These are phyloP conservation scores for Microbotryum saponariae DNA, from an alignment of 1,284 basidiomycete genomes.

Conservation along the genomic window DNA sequence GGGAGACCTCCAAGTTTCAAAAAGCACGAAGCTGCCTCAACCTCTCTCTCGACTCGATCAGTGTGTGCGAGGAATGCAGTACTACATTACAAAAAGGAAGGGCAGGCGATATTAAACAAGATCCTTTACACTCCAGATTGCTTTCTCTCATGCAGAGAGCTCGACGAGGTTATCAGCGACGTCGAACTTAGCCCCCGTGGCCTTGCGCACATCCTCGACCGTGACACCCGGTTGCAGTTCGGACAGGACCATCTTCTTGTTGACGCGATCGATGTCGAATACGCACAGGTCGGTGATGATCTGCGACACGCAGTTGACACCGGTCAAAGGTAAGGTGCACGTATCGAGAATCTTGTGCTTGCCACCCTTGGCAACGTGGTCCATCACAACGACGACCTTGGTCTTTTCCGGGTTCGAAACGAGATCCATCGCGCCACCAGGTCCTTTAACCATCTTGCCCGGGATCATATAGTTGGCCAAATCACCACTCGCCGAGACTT, in stretches of 20 bases:
- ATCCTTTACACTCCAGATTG: too few relatives aligned
- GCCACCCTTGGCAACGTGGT: constrained; percentile 84
- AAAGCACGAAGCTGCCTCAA: too few relatives aligned
- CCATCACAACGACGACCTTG: constrained; percentile 69
- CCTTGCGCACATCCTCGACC: constrained; percentile 71
- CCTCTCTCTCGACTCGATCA: too few relatives aligned
- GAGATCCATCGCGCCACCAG: constrained; percentile 75
- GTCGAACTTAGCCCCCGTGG: constrained; percentile 72
- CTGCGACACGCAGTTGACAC: constrained; percentile 70
- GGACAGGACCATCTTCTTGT: constrained; percentile 64
- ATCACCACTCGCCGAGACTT: constrained; percentile 86
- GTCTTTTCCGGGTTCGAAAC: constrained; percentile 88
- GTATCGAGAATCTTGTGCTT: constrained; percentile 73
- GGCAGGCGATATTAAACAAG: too few relatives aligned
- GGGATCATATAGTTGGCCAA: constrained; percentile 87
- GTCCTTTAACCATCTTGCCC: constrained; percentile 50
- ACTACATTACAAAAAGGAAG: too few relatives aligned
- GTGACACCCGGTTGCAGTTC: constrained; percentile 77
- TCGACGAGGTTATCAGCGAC: constrained; percentile 38
- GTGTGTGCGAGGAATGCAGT: too few relatives aligned
- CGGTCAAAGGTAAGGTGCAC: constrained; percentile 80
- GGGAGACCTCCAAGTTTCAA: too few relatives aligned
- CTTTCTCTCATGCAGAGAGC: background rate
- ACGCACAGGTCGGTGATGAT: constrained; percentile 81
- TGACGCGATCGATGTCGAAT: constrained; percentile 73